Percentiles rank a stretch among this genome's conserved stretches.
phyloP scores from a whole-genome alignment of 169 alveolate species.

The Babesia bovis region DNA sequence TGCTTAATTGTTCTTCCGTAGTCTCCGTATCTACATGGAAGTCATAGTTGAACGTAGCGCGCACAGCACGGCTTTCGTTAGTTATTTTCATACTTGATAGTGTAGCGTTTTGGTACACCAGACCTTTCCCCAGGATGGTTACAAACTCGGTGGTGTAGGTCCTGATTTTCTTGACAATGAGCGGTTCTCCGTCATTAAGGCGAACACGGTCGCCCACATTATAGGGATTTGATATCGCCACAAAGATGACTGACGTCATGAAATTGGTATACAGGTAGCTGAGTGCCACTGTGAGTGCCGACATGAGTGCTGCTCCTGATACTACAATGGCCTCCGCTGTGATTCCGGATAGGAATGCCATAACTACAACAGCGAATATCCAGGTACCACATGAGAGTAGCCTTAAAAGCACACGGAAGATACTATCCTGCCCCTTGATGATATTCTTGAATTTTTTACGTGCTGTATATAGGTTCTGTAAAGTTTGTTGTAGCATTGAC shows the following conservation, averaged over 20 bases:
- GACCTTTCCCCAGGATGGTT: conserved; percentile 77
- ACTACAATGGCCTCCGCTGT: conserved; percentile 84
- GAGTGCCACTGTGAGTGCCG: conserved; percentile 83
- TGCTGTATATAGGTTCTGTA: conserved; percentile 67
- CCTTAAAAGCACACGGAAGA: conserved; percentile 77
- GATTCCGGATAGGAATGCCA: conserved; percentile 79
- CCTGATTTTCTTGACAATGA: conserved; percentile 78
- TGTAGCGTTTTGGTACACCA: conserved; percentile 81
- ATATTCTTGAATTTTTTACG: conserved; percentile 75
- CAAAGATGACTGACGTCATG: conserved; percentile 84
- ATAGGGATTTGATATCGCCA: conserved; percentile 85
- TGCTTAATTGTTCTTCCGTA: conserved; percentile 72
- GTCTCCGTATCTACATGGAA: conserved; percentile 79
- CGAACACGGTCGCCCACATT: conserved; percentile 85
- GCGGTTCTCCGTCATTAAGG: conserved; percentile 80
- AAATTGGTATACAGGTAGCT: conserved; percentile 84
- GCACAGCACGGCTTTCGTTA: conserved; percentile 81
- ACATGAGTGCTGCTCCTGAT: conserved; percentile 86
- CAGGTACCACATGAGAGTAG: conserved; percentile 78
- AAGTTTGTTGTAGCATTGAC: conserved; percentile 70
- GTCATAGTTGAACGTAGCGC: conserved; percentile 74
- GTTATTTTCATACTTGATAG: conserved; percentile 79
- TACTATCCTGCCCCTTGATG: conserved; percentile 82
- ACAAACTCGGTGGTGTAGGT: conserved; percentile 85
- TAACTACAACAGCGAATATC: conserved; percentile 72